Conservation (phyloP, 2,329 filamentous ascomycete genomes). For the Chaetoscypha palmicola region DNA sequence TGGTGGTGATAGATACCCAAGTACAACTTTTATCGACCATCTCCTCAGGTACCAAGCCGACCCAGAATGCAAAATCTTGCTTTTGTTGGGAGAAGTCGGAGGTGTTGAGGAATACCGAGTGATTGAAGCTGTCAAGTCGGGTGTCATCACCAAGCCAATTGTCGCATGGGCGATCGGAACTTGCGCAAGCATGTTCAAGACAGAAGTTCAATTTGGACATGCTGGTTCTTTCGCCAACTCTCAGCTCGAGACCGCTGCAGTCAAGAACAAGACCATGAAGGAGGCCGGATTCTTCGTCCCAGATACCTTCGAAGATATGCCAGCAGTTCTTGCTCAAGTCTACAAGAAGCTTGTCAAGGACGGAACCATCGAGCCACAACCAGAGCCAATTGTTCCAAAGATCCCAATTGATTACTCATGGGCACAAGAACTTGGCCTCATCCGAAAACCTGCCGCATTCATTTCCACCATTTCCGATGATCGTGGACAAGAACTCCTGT, state of each 20-base stretch:
- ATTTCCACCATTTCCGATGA: constrained; percentile 99
- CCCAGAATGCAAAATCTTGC: constrained; percentile 93
- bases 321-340: constrained; percentile 64
- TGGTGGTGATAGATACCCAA: constrained; percentile 97
- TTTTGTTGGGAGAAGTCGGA: constrained; percentile 95
- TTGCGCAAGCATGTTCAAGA: constrained; percentile 99
- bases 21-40: constrained; percentile 99
- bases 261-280: constrained; percentile 96
- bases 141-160: constrained; percentile 94
- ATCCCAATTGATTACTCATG: constrained; percentile 99
- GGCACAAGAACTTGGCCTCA: constrained; percentile 98
- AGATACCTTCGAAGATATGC: constrained; percentile 94
- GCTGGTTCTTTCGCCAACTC: constrained; percentile 99
- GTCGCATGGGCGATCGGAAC: constrained; percentile 99
- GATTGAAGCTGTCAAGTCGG: constrained; percentile 93
- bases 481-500: constrained; percentile 97
- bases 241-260: constrained; percentile 90
- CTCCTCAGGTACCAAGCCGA: constrained; percentile 93
- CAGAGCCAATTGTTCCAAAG: constrained; percentile 93
- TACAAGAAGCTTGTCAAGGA: constrained; percentile 84
- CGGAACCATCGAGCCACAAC: constrained; percentile 75
- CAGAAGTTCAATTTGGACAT: constrained; percentile 98
- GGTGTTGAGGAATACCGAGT: constrained; percentile 99
- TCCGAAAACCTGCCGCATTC: constrained; percentile 99
- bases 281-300: constrained; percentile 93